phyloP scores from a whole-genome alignment of 306 rosid genomes.

The Rubus parviflorus region DNA sequence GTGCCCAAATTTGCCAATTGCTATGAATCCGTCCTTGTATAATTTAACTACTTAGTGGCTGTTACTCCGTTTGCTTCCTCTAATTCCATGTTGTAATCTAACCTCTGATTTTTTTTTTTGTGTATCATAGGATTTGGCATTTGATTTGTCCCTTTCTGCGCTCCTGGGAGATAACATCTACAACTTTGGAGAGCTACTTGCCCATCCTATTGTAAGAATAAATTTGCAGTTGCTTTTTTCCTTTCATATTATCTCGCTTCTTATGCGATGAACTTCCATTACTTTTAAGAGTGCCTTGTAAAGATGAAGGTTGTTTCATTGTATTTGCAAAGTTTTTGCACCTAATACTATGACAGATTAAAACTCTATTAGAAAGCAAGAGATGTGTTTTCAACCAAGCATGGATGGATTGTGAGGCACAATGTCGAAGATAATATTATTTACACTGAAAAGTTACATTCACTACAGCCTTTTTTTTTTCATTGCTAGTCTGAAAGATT shows the following conservation, averaged over 20 bases:
- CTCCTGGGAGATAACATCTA: conserved; percentile 95
- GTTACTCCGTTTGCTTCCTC: not conserved
- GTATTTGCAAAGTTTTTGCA: not conserved
- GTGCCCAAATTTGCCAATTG: not conserved
- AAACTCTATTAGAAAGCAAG: not conserved
- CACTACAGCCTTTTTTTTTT: not conserved
- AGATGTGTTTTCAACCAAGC: not conserved
- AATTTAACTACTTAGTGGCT: not conserved
- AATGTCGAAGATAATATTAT: not conserved
- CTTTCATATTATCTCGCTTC: not conserved
- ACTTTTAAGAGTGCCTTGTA: not conserved
- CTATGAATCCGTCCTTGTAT: not conserved
- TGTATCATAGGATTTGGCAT: conserved; percentile 79
- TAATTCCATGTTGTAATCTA: conserved; percentile 15
- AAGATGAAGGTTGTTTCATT: not conserved
- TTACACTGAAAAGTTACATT: not conserved
- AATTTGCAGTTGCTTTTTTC: not conserved
- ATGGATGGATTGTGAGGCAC: not conserved
- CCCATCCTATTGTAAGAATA: conserved; percentile 90
- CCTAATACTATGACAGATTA: not conserved
- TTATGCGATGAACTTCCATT: not conserved
- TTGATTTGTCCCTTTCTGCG: conserved; percentile 96
- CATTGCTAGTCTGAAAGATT: not conserved
- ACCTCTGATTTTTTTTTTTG: conserved; percentile 11
- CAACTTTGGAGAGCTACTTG: conserved; percentile 98